Evolutionary conservation across 331 rosid genomes (phyloP), one percentile per base, ranked within the genome.

Genomic region (Prunus yedoensis): DNA sequence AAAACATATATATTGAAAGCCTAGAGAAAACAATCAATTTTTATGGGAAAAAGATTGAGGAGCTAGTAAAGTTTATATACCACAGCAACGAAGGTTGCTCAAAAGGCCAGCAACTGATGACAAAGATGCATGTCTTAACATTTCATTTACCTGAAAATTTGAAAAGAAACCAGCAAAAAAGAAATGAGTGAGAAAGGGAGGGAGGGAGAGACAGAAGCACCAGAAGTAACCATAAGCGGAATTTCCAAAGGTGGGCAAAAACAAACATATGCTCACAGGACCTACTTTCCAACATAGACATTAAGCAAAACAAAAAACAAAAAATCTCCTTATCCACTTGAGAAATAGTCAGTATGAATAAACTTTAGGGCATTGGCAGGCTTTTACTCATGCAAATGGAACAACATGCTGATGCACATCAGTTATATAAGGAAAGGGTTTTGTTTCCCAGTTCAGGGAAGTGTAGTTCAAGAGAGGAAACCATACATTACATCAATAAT

Each of bases 21-120:
- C 21, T 18, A 16, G 38, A 20, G 14, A 49, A 35, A 75, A 4
- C 46, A 70, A 62, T 23, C 0, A 14, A 71, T 6, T 17, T 57
- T n/a, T 43, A 51, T 59, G 41, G 38, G 18, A 76, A 77, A 78
- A 62, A 14, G 69, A 75, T 41, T 47, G 41, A 23, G 18, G 52
- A 45, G 43, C 30, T 46, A 41, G 41, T 12, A 71, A 65, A 47
- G 30, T 52, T 65, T 32, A 70, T 66, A 76, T 87, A 91, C 97
- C 97, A 68, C 86, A 88, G 84, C 95, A 84, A n/a, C 98, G 97
- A 77, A 91, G 87, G 77, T 85, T 86, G 83, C 91, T 89, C 61
- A 94, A 45, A 77, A 94, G 90, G 70, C 95, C 76, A 23, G 96
- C 82, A 60, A 86, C 92, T 63, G 92, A 88, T 71, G 92, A 83